These are phyloP conservation scores for Hyaloscypha finlandica DNA, from an alignment of 495 filamentous ascomycete genomes.

Conservation along the genomic window DNA sequence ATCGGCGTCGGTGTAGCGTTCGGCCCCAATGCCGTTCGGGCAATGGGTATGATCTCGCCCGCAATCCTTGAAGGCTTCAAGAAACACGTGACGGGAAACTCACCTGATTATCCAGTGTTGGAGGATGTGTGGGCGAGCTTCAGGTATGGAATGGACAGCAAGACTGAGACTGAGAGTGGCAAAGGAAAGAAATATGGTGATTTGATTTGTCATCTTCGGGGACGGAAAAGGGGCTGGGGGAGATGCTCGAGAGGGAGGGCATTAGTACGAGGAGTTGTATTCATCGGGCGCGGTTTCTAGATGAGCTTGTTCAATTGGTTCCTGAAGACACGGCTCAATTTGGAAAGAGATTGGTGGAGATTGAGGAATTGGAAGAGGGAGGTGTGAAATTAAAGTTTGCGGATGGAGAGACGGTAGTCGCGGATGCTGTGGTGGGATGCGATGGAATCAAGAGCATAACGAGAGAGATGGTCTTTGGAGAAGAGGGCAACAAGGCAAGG, in stretches of 20 bases:
- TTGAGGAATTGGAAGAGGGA: slow-evolving; percentile 38
- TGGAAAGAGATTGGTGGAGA: slow-evolving; percentile 41
- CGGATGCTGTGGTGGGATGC: slow-evolving; percentile 59
- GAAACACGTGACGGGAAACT: slow-evolving; percentile 19
- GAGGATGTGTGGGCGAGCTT: slow-evolving; percentile 20
- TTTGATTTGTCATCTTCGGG: slow-evolving; percentile 20
- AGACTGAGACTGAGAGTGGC: slow-evolving; percentile 6
- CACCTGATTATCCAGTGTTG: background rate
- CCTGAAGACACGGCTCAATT: slow-evolving; percentile 47
- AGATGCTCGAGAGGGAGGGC: slow-evolving; percentile 2
- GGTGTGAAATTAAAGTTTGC: slow-evolving; percentile 39
- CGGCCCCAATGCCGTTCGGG: slow-evolving; percentile 18
- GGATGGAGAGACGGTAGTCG: slow-evolving; percentile 42
- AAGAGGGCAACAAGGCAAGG: background rate
- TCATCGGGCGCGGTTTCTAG: slow-evolving; percentile 59
- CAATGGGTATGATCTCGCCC: slow-evolving; percentile 15
- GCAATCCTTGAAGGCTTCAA: slow-evolving; percentile 17
- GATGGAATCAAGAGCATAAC: slow-evolving; percentile 58
- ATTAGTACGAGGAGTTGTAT: slow-evolving; percentile 36
- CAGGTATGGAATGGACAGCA: slow-evolving; percentile 18
- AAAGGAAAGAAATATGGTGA: slow-evolving; percentile 23
- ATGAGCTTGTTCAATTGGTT: slow-evolving; percentile 55
- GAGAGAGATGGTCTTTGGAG: slow-evolving; percentile 27
- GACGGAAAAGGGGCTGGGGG: slow-evolving; percentile 5
- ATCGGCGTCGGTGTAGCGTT: slow-evolving; percentile 20